phyloP scores from a whole-genome alignment of 2,329 filamentous ascomycete genomes.

The Simplicillium sp. region DNA sequence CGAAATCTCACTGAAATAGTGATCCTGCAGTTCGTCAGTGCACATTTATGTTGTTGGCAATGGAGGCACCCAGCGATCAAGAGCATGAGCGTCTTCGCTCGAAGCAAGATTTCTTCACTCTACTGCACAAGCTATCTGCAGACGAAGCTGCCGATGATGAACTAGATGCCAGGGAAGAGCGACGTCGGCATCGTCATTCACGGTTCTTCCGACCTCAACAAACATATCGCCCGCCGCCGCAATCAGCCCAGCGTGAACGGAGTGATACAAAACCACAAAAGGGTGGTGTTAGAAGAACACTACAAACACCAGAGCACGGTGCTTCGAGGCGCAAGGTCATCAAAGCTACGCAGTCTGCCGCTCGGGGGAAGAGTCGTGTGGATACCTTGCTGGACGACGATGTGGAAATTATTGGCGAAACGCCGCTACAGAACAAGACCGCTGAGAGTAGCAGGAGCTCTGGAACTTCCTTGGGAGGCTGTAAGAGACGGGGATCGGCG shows the following conservation, averaged over 20 bases:
- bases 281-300: too few relatives aligned
- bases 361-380: not conserved
- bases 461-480: too few relatives aligned
- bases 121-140: conserved; percentile 19
- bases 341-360: not conserved
- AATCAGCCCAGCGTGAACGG: not conserved
- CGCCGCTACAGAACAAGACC: not conserved
- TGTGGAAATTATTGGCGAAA: conserved; percentile 3
- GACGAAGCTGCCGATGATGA: conserved; percentile 16
- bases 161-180: conserved; percentile 19
- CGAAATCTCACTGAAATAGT: too few relatives aligned
- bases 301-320: not conserved
- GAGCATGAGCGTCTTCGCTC: too few relatives aligned
- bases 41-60: too few relatives aligned
- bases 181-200: conserved; percentile 18
- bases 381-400: not conserved
- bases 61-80: too few relatives aligned
- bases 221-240: not conserved
- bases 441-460: too few relatives aligned
- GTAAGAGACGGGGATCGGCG: too few relatives aligned
- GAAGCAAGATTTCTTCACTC: conserved; percentile 20
- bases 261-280: not conserved
- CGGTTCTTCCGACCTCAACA: conserved; percentile 15
- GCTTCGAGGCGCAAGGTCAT: not conserved
- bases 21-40: too few relatives aligned